A percentile compares a stretch with the other conserved stretches of the same genome.
Evolutionary conservation across 176 grass and related monocot genomes (phyloP).

Genomic region (Oryza glaberrima): DNA sequence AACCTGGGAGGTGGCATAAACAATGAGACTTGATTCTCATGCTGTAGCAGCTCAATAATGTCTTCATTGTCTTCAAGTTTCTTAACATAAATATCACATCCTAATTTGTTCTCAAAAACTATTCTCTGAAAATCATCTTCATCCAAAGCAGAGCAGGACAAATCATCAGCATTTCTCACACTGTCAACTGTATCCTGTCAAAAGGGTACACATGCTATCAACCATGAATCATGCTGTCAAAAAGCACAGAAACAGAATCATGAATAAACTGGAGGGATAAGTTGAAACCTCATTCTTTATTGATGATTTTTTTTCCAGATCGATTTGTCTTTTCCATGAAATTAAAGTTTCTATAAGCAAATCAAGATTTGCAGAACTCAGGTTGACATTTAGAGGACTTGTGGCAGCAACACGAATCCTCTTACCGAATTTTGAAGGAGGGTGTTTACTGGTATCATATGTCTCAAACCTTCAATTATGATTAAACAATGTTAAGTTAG

Average conservation of each 20-base stretch:
- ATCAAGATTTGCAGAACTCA: slow-evolving; percentile 91
- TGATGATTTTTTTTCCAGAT: slow-evolving; percentile 74
- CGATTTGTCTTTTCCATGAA: slow-evolving; percentile 87
- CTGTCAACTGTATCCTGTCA: slow-evolving; percentile 60
- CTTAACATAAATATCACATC: slow-evolving; percentile 93
- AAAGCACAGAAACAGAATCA: neutral
- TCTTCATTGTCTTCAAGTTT: slow-evolving; percentile 65
- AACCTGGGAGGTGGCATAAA: slow-evolving; percentile 90
- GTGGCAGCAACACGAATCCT: slow-evolving; percentile 86
- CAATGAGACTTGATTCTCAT: slow-evolving; percentile 67
- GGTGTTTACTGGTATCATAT: slow-evolving; percentile 76
- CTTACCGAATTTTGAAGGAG: slow-evolving; percentile 79
- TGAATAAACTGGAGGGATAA: slow-evolving; percentile 31
- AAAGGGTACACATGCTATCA: slow-evolving; percentile 22
- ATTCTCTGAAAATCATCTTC: slow-evolving; percentile 93
- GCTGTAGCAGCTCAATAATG: slow-evolving; percentile 59
- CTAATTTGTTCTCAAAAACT: slow-evolving; percentile 88
- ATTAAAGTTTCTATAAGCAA: slow-evolving; percentile 83
- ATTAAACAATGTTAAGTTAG: slow-evolving; percentile 46
- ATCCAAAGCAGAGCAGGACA: slow-evolving; percentile 76
- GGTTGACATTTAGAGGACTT: slow-evolving; percentile 75
- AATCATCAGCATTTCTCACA: slow-evolving; percentile 40
- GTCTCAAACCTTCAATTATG: slow-evolving; percentile 83
- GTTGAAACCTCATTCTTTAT: slow-evolving; percentile 65
- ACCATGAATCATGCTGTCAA: neutral